Conservation (phyloP, 352 stramenopile species). For the Phytophthora hibernalis region DNA sequence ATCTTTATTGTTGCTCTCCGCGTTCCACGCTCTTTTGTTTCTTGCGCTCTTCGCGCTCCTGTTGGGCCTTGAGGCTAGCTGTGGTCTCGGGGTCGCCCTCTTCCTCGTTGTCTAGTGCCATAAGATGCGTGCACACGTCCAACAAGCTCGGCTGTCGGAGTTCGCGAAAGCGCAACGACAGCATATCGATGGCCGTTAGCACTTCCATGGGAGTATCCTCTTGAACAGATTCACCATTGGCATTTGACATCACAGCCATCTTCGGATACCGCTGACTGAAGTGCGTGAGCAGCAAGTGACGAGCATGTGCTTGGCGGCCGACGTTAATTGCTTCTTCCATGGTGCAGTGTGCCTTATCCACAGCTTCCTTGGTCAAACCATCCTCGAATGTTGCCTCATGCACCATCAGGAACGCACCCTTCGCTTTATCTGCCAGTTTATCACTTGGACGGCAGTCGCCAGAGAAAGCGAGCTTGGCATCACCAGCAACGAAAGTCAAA, state of each 20-base stretch:
- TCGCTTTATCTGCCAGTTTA: conserved; percentile 56
- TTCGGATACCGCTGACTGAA: conserved; percentile 93
- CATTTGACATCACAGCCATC: conserved; percentile 58
- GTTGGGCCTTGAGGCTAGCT: conserved; percentile 28
- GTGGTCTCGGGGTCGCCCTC: conserved; percentile 18
- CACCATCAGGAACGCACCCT: conserved; percentile 91
- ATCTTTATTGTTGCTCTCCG: conserved; percentile 17
- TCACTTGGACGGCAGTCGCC: conserved; percentile 95
- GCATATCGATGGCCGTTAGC: conserved; percentile 78
- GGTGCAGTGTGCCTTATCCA: conserved; percentile 95
- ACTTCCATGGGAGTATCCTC: conserved; percentile 46
- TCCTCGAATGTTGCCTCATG: conserved; percentile 99
- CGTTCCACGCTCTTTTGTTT: conserved; percentile 27
- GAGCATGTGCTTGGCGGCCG: conserved; percentile 73
- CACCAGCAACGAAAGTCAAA: conserved; percentile 62
- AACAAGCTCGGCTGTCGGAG: conserved; percentile 69
- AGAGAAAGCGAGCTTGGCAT: conserved; percentile 92
- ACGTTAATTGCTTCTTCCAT: conserved; percentile 93
- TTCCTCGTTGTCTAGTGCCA: conserved; percentile 54
- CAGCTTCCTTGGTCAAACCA: conserved; percentile 91
- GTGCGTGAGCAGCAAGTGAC: conserved; percentile 95
- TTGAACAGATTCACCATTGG: conserved; percentile 4
- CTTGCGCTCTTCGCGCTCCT: conserved; percentile 33
- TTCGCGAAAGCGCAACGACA: conserved; percentile 74
- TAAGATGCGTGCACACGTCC: conserved; percentile 69